Percentiles rank a stretch among this genome's conserved stretches.
These are phyloP conservation scores for Gymnopilus dilepis DNA, from an alignment of 768 basidiomycete species.

Conservation along the genomic window DNA sequence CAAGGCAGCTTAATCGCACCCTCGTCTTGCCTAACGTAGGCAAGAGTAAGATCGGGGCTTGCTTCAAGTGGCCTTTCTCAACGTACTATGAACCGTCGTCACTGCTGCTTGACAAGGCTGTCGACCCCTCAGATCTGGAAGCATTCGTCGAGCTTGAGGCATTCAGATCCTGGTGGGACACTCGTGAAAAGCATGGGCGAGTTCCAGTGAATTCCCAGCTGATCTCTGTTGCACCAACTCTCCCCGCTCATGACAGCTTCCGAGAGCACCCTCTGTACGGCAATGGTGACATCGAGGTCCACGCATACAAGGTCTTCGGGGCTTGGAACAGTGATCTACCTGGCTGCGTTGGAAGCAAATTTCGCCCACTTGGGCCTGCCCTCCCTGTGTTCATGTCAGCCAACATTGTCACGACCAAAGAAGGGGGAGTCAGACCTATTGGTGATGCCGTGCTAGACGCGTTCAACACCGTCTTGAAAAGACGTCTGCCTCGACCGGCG, in stretches of 20 bases:
- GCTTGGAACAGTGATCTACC: constrained; percentile 29
- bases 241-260: not conserved
- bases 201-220: constrained; percentile 41
- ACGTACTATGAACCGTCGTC: constrained; percentile 52
- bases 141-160: constrained; percentile 38
- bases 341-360: constrained; percentile 29
- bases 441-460: constrained; percentile 22
- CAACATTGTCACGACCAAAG: constrained; percentile 10
- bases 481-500: not conserved
- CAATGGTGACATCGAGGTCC: constrained; percentile 29
- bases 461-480: constrained; percentile 16
- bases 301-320: constrained; percentile 23
- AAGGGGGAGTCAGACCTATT: constrained; percentile 13
- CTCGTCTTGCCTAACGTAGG: constrained; percentile 68
- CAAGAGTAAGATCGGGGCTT: constrained; percentile 57
- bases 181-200: constrained; percentile 10
- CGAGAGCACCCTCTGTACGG: constrained; percentile 9
- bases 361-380: constrained; percentile 23
- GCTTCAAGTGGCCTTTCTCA: constrained; percentile 52
- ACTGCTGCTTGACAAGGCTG: constrained; percentile 11
- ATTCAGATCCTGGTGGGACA: constrained; percentile 33
- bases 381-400: constrained; percentile 25
- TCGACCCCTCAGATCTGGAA: constrained; percentile 17
- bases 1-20: constrained; percentile 53
- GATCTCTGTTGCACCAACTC: constrained; percentile 31